Evolutionary conservation across 441 rosid species (phyloP).

Genomic region (Gossypium laxum): DNA sequence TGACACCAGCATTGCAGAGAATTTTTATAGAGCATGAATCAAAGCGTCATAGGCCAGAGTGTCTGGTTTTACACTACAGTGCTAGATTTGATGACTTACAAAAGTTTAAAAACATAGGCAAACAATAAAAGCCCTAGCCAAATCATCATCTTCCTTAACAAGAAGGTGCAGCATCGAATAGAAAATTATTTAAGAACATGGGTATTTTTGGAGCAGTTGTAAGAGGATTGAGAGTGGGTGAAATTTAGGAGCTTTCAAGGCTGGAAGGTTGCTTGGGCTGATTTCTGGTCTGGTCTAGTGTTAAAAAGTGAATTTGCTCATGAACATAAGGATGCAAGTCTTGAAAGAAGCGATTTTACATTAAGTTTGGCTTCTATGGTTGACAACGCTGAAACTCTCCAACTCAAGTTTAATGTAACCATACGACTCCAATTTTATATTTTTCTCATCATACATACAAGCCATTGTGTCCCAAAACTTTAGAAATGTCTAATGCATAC

Average conservation of each 20-base stretch:
- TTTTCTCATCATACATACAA: background rate
- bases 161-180: constrained; percentile 62
- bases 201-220: background rate
- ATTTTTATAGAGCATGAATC: constrained; percentile 49
- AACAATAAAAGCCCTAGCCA: constrained; percentile 52
- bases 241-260: constrained; percentile 50
- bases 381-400: background rate
- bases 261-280: constrained; percentile 56
- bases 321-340: background rate
- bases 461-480: background rate
- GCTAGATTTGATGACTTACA: constrained; percentile 51
- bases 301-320: background rate
- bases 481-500: background rate
- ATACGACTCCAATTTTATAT: background rate
- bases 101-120: constrained; percentile 64
- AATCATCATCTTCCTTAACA: constrained; percentile 69
- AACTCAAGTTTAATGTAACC: background rate
- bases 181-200: constrained; percentile 52
- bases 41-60: constrained; percentile 56
- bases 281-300: constrained; percentile 43
- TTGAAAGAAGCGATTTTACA: constrained; percentile 16
- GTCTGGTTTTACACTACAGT: constrained; percentile 37
- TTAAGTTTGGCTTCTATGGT: background rate
- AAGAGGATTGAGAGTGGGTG: background rate
- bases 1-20: constrained; percentile 52